Evolutionary conservation across 176 grass and related monocot genomes (phyloP), one percentile per base, ranked within the genome.

Genomic region (Olyra latifolia): DNA sequence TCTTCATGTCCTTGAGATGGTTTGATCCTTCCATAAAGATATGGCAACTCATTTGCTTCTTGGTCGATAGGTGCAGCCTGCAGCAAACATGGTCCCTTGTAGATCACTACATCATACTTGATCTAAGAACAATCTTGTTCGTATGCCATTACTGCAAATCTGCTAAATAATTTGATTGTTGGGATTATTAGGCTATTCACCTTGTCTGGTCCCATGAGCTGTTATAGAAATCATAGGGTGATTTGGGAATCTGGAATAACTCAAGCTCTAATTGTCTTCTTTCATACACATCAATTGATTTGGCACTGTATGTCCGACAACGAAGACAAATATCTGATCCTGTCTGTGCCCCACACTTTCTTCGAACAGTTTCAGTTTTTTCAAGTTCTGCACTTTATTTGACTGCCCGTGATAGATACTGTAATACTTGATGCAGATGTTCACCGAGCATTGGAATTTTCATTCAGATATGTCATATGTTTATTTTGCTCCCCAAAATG

Each of bases 341-440:
- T 4, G 7, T 10, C 22, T 40, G 47, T 45, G 29, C 12, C 17
- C 43, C 30, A 11, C 5, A 75, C 23, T 43, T 68, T 1, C 1
- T 7, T 77, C 16, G n/a, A 3, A 7, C 16, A 60, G 24, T 52
- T 81, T 50, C 16, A 2, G 1, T 9, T 49, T 17, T 67, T 65
- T 41, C 5, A 69, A 44, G 29, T 76, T 65, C 38, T 63, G 14
- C 10, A 11, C 11, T 39, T 48, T 28, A 38, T 65, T 39, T 83
- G 48, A 83, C 49, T 57, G 35, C 39, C 65, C 77, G 10, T 28
- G 62, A 12, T 80, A 80, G 30, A 80, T 80, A 27, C 8, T 58
- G 11, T 35, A 35, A 35, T 35, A 35, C 32, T 35, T 35, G 2
- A 35, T 4, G 5, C 32, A 35, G 32, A 35, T 35, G 32, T 3